A percentile compares a stretch with the other conserved stretches of the same genome.
Evolutionary conservation across 768 basidiomycete species (phyloP).

Genomic region (Lactarius indigo): DNA sequence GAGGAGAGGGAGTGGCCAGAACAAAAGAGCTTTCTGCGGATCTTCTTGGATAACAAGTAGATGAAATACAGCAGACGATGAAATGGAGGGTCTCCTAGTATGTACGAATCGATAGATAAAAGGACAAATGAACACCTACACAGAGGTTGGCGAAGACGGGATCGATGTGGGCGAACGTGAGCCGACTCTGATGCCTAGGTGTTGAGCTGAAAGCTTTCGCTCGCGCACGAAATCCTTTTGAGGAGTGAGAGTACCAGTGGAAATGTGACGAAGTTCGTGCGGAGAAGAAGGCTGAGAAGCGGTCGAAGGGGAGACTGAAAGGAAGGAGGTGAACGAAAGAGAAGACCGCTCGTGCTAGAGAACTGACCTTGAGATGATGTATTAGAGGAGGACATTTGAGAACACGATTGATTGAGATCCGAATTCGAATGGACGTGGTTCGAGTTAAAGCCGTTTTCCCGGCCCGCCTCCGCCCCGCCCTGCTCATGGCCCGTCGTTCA

Average conservation of each 20-base stretch:
- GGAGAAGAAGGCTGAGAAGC: constrained; percentile 26
- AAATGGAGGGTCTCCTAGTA: constrained; percentile 1
- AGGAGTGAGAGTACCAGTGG: constrained; percentile 42
- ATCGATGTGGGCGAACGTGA: constrained; percentile 71
- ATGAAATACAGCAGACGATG: not conserved
- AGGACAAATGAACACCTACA: constrained; percentile 44
- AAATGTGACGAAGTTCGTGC: constrained; percentile 53
- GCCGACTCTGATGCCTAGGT: constrained; percentile 48
- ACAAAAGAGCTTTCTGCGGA: not conserved
- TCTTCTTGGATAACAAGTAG: constrained; percentile 1
- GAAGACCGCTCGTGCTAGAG: not conserved
- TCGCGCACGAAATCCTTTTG: constrained; percentile 35
- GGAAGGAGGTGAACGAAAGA: not conserved
- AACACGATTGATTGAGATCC: not conserved
- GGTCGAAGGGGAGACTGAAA: constrained; percentile 20
- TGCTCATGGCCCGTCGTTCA: not conserved
- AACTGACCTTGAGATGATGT: constrained; percentile 6
- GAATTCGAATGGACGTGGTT: not conserved
- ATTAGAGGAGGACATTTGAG: constrained; percentile 21
- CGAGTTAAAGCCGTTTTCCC: constrained; percentile 2
- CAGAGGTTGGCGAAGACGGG: constrained; percentile 74
- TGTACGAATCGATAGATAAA: constrained; percentile 9
- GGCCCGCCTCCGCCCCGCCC: not conserved
- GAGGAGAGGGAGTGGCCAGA: not conserved
- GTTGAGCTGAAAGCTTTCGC: constrained; percentile 42